Percentiles rank a stretch among this genome's conserved stretches.
phyloP scores from a whole-genome alignment of 2,329 filamentous ascomycete genomes.

The Curvularia lunata region DNA sequence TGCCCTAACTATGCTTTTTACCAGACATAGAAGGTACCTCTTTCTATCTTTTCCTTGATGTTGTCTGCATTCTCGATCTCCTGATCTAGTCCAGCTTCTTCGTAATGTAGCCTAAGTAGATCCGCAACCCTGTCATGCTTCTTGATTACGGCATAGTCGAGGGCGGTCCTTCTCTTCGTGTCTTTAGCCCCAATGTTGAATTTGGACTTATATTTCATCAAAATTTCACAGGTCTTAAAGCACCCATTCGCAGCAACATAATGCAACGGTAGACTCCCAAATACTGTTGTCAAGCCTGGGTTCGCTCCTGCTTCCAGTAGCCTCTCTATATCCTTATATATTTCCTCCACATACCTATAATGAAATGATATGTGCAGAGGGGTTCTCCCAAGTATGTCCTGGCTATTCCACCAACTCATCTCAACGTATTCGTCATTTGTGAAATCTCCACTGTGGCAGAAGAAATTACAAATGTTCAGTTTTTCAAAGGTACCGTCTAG shows the following conservation, averaged over 20 bases:
- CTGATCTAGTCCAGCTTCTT: not conserved
- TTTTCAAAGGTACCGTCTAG: not conserved
- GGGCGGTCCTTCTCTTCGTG: not conserved
- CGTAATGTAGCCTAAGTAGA: not conserved
- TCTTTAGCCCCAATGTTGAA: not conserved
- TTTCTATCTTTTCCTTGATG: too few species aligned
- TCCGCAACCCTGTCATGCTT: not conserved
- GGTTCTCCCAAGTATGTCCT: conserved; percentile 14
- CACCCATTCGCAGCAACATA: conserved; percentile 16
- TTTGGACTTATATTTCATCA: not conserved
- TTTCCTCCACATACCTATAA: not conserved
- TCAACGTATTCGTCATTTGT: too few species aligned
- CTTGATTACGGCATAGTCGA: not conserved
- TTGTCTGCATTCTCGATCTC: not conserved
- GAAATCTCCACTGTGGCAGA: too few species aligned
- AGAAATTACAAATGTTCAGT: too few species aligned
- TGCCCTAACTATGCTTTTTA: too few species aligned
- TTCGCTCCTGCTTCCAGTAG: conserved; percentile 7
- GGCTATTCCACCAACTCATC: not conserved
- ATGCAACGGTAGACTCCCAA: conserved; percentile 18
- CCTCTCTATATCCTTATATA: not conserved
- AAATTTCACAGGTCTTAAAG: not conserved
- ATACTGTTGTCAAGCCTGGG: conserved; percentile 1
- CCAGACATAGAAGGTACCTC: too few species aligned
- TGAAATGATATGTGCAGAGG: conserved; percentile 16